These are phyloP conservation scores for Schwanniomyces sp. DNA, from an alignment of 805 yeast genomes.

Conservation along the genomic window DNA sequence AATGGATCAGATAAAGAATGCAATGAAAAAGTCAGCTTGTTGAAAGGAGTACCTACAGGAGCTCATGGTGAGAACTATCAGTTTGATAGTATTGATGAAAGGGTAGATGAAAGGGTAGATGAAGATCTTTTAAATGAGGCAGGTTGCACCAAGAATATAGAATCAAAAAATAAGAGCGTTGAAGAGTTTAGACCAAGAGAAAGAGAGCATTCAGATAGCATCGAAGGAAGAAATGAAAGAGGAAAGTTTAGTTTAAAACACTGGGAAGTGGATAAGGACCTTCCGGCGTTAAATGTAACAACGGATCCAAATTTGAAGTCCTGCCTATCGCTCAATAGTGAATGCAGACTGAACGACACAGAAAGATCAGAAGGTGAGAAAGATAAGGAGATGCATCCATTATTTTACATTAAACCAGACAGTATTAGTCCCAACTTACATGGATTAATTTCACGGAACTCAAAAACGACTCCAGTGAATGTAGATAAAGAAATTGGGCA, in stretches of 20 bases:
- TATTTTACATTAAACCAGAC: slow-evolving; percentile 12
- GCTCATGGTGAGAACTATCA: background rate
- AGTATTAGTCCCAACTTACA: slow-evolving; percentile 17
- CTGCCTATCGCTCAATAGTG: slow-evolving; percentile 10
- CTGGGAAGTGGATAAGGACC: background rate
- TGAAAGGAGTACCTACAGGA: background rate
- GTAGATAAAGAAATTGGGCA: slow-evolving; percentile 2
- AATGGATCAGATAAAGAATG: background rate
- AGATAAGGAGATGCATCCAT: slow-evolving; percentile 10
- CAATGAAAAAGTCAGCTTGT: background rate
- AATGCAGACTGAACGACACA: background rate
- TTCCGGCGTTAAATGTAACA: slow-evolving; percentile 14
- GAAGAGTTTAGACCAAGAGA: too few species aligned
- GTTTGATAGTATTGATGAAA: background rate
- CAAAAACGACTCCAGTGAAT: slow-evolving; percentile 1
- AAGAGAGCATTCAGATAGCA: background rate
- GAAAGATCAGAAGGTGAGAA: background rate
- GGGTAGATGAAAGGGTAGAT: background rate
- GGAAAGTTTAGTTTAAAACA: background rate
- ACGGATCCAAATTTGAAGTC: slow-evolving; percentile 17
- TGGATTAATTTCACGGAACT: slow-evolving; percentile 10
- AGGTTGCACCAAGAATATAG: too few species aligned
- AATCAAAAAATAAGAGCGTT: too few species aligned
- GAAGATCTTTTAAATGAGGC: background rate
- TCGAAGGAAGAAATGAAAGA: background rate